phyloP scores from a whole-genome alignment of 176 grass and related monocot genomes.

The Oryza glaberrima region DNA sequence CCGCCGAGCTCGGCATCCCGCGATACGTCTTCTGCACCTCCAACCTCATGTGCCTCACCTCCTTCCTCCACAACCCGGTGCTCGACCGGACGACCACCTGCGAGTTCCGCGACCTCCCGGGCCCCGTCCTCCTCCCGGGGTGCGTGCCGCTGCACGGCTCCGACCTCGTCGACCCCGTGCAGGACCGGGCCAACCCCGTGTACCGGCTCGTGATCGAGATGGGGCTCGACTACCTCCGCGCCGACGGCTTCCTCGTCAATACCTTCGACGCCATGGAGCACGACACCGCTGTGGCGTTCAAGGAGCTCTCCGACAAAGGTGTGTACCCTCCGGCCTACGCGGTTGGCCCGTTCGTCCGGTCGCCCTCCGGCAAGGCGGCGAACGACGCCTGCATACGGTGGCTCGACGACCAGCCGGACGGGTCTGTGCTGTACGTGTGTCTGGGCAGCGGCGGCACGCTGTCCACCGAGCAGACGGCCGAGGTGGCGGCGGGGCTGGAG shows the following conservation, averaged over 20 bases:
- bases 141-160: constrained; percentile 60
- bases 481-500: constrained; percentile 72
- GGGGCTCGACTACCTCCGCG: neutral
- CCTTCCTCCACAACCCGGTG: constrained; percentile 33
- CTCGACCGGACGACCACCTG: constrained; percentile 45
- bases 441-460: constrained; percentile 68
- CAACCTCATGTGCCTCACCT: constrained; percentile 32
- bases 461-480: constrained; percentile 44
- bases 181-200: constrained; percentile 43
- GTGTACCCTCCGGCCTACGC: constrained; percentile 49
- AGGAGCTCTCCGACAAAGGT: constrained; percentile 32
- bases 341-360: constrained; percentile 48
- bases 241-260: constrained; percentile 57
- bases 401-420: constrained; percentile 68
- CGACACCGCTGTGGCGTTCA: constrained; percentile 24
- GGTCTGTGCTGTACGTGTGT: constrained; percentile 67
- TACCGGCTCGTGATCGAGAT: constrained; percentile 34
- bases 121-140: constrained; percentile 51
- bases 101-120: constrained; percentile 58
- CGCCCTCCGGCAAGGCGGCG: neutral
- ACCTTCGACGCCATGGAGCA: constrained; percentile 61
- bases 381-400: constrained; percentile 51
- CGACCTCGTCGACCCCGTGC: constrained; percentile 37
- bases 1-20: constrained; percentile 51
- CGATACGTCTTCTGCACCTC: constrained; percentile 54